Percentiles rank a stretch among this genome's conserved stretches.
Evolutionary conservation across 495 filamentous ascomycete species (phyloP).

Genomic region (Hypoxylon cercidicola): DNA sequence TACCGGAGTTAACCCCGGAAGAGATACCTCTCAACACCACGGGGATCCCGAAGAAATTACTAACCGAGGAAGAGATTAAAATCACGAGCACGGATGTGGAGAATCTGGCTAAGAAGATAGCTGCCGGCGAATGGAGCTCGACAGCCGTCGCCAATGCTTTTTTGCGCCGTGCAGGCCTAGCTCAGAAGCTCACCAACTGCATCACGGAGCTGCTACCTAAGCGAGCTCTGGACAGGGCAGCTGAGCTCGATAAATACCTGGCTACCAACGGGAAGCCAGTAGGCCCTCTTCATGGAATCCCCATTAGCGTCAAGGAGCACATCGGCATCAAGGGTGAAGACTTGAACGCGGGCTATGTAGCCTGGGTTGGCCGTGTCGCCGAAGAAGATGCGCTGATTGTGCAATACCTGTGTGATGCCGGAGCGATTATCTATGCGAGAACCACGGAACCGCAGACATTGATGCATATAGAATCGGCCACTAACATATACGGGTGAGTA

Average conservation of each 20-base stretch:
- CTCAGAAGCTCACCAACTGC: conserved; percentile 61
- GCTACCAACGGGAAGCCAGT: conserved; percentile 59
- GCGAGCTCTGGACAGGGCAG: conserved; percentile 66
- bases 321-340: conserved; percentile 67
- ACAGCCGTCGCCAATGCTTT: conserved; percentile 61
- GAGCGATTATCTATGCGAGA: conserved; percentile 62
- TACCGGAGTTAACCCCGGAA: conserved; percentile 45
- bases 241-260: conserved; percentile 65
- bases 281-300: conserved; percentile 74
- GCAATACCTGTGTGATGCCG: conserved; percentile 57
- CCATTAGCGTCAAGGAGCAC: conserved; percentile 75
- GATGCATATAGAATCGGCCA: conserved; percentile 69
- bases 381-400: conserved; percentile 59
- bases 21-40: conserved; percentile 56
- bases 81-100: conserved; percentile 64
- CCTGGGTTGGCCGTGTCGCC: conserved; percentile 54
- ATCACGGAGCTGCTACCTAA: conserved; percentile 73
- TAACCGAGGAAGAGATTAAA: conserved; percentile 61
- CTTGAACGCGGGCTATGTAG: conserved; percentile 58
- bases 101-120: conserved; percentile 52
- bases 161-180: conserved; percentile 55
- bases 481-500: conserved; percentile 65
- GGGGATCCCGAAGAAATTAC: conserved; percentile 52
- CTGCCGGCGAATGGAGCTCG: conserved; percentile 50
- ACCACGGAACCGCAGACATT: conserved; percentile 67